Percentiles rank a stretch among this genome's conserved stretches.
phyloP scores from a whole-genome alignment of 371 early-diverging fungal species.

The Dinochytrium kinnereticum region DNA sequence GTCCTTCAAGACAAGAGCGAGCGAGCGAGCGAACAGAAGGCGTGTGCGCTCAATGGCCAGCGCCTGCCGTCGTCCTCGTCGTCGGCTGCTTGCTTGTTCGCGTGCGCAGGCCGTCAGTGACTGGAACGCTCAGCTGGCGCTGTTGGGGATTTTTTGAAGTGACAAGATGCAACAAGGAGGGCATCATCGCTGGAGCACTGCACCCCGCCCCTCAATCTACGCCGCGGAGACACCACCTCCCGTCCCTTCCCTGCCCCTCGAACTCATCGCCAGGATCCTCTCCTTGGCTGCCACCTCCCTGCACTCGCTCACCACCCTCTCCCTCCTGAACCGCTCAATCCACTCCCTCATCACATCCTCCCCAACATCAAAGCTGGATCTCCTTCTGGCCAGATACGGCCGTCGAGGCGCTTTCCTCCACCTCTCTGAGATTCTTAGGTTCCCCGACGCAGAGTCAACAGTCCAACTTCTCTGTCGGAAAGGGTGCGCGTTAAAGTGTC shows the following conservation, averaged over 20 bases:
- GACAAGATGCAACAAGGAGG: no score
- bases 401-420: neutral
- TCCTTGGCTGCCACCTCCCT: neutral
- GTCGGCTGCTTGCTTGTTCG: no score
- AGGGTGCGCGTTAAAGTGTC: neutral
- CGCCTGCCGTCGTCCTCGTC: no score
- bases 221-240: no score
- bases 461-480: neutral
- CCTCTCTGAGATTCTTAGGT: neutral
- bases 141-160: no score
- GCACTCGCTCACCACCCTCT: neutral
- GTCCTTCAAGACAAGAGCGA: no score
- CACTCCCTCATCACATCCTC: neutral
- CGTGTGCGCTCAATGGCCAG: no score
- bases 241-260: neutral
- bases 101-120: no score
- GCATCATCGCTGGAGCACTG: no score
- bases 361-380: neutral
- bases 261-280: neutral
- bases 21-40: no score
- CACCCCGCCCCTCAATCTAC: no score
- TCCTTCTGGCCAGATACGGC: neutral
- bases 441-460: neutral
- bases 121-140: no score
- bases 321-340: neutral